Evolutionary conservation across 345 rosid genomes (phyloP).

Genomic region (Melaleuca quinquenervia): DNA sequence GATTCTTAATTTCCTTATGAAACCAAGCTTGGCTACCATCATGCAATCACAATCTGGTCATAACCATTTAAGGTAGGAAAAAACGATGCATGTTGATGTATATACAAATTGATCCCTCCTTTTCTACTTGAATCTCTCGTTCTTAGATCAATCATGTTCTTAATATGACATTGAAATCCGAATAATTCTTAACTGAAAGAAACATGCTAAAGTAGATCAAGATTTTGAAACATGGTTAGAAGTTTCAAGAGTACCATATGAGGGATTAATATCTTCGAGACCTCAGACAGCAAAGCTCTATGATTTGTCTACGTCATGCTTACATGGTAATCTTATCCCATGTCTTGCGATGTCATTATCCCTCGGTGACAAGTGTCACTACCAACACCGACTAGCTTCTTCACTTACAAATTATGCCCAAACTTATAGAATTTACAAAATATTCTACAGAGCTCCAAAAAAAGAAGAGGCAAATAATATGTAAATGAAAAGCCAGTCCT

Average conservation of each 20-base stretch:
- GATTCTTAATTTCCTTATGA: neutral
- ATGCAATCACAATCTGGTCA: neutral
- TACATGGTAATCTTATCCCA: too few relatives aligned
- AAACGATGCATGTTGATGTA: neutral
- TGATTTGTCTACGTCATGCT: too few relatives aligned
- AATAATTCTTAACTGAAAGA: neutral
- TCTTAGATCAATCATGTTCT: neutral
- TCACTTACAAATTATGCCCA: neutral
- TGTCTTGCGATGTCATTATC: neutral
- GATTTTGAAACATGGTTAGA: neutral
- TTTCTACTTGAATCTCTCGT: neutral
- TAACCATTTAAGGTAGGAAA: neutral
- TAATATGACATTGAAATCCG: neutral
- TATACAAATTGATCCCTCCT: neutral
- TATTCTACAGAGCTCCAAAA: too few relatives aligned
- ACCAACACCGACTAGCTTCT: neutral
- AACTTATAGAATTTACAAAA: neutral
- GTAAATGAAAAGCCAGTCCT: too few relatives aligned
- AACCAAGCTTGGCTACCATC: neutral
- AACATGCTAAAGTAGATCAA: neutral
- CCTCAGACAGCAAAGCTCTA: too few relatives aligned
- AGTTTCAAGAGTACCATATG: neutral
- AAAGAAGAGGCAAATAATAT: neutral
- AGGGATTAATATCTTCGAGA: neutral
- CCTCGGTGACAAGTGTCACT: accelerated